A percentile compares a stretch with the other conserved stretches of the same genome.
phyloP scores from a whole-genome alignment of 768 basidiomycete species.

The Naganishia randhawae region DNA sequence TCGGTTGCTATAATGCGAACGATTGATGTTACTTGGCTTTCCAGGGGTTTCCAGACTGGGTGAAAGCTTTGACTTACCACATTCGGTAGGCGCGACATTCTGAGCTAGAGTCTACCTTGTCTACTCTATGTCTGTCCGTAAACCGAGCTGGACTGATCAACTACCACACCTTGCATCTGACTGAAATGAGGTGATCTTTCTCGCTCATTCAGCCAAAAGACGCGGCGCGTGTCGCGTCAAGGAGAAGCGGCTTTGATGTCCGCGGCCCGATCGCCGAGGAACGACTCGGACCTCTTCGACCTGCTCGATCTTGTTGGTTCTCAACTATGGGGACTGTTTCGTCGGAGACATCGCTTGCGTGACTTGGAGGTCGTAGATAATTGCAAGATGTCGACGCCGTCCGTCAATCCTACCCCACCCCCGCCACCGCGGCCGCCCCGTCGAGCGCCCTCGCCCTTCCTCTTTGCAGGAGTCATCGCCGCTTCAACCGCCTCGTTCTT shows the following conservation, averaged over 20 bases:
- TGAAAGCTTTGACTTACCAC: not conserved
- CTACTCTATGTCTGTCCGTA: not conserved
- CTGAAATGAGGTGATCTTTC: constrained; percentile 13
- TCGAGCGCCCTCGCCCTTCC: constrained; percentile 3
- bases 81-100: constrained; percentile 17
- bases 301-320: too few relatives aligned
- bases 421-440: constrained; percentile 8
- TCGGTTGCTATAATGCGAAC: constrained; percentile 70
- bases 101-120: not conserved
- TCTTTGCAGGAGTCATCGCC: constrained; percentile 6
- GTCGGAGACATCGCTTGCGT: too few relatives aligned
- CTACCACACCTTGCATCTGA: not conserved
- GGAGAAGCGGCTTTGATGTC: not conserved
- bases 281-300: not conserved
- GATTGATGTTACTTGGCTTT: not conserved
- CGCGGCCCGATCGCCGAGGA: not conserved
- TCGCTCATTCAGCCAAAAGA: constrained; percentile 21
- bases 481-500: constrained; percentile 11
- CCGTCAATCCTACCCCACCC: not conserved
- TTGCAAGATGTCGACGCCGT: not conserved
- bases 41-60: not conserved
- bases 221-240: not conserved
- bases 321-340: too few relatives aligned
- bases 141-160: not conserved
- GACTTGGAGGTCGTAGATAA: too few relatives aligned